Percentiles rank a stretch among this genome's conserved stretches.
Conservation (phyloP, 306 rosid species). For the Argentina anserina region DNA sequence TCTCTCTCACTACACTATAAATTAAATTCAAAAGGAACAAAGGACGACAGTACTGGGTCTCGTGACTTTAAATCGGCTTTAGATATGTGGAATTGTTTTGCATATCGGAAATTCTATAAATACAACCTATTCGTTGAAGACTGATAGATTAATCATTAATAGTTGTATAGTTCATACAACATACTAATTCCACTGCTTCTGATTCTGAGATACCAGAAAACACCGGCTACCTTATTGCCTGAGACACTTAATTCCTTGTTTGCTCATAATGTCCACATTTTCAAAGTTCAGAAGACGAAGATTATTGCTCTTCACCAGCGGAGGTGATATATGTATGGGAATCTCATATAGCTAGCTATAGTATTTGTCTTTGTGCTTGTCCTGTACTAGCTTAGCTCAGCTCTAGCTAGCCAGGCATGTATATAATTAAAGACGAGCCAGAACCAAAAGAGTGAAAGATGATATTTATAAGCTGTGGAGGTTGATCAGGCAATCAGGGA, state of each 20-base stretch:
- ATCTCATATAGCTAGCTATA: neutral
- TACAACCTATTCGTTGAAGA: too few relatives aligned
- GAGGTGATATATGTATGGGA: neutral
- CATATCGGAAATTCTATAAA: too few relatives aligned
- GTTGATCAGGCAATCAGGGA: constrained; percentile 18
- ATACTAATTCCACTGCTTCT: neutral
- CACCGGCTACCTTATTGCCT: constrained; percentile 4
- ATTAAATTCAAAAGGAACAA: constrained; percentile 43
- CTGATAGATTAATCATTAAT: neutral
- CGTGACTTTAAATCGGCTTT: constrained; percentile 74
- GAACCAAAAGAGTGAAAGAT: constrained; percentile 24
- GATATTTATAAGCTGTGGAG: neutral
- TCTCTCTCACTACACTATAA: constrained; percentile 25
- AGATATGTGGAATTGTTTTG: constrained; percentile 30
- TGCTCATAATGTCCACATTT: neutral
- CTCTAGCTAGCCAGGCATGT: constrained; percentile 14
- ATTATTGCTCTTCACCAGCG: neutral
- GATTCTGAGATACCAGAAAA: neutral
- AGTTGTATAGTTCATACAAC: neutral
- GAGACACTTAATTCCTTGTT: constrained; percentile 13
- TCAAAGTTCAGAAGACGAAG: neutral
- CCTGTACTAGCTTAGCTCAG: constrained; percentile 1
- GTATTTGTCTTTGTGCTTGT: neutral
- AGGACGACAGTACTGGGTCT: constrained; percentile 57
- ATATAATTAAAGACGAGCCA: constrained; percentile 33